Evolutionary conservation across 73 alveolate genomes (phyloP), one percentile per base, ranked within the genome.

Genomic region (Tetrahymena malaccensis): DNA sequence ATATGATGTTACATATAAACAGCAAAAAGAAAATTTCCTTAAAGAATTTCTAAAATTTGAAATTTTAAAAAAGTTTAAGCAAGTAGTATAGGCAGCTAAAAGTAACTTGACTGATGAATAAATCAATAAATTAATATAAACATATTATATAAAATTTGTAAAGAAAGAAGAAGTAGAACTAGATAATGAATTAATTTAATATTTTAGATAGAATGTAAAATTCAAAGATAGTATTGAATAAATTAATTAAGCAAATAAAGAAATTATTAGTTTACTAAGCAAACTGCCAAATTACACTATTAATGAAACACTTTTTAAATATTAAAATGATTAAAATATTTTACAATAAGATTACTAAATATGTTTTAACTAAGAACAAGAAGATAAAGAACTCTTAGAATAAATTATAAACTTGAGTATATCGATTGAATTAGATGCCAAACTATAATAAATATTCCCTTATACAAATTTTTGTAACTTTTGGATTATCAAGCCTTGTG

Each of bases 401-500:
- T 50, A 50, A 21, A 83, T 84, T 37, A 55, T 38, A 27, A 35
- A 43, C 33, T 16, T 25, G 35, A 22, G 55, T 38, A 35, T 37
- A 37, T 84, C 55, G 84, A 96, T 93, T 43, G 55, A 94, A 35
- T n/a, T 85, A 94, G 84, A 57, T 94, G 38, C 1, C 35, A 27
- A 12, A 40, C 55, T 35, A 2, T 12, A 56, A 1, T 33, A 22
- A 34, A 4, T 43, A 13, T 85, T 94, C 95, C 35, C 89, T 70
- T 70, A 70, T n/a, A 27, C 89, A 9, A 33, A 70, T 70, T 21
- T 70, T 43, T 94, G 96, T 58, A 98, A 98, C 95, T 94, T 98
- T 16, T 98, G 99, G 99, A 98, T 98, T 27, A 96, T 98, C 55
- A 98, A 98, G 85, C 99, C 99, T 16, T 96, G 99, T 83, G 98